These are phyloP conservation scores for Vaucheria bursata DNA, from an alignment of 352 stramenopile species.

Conservation along the genomic window DNA sequence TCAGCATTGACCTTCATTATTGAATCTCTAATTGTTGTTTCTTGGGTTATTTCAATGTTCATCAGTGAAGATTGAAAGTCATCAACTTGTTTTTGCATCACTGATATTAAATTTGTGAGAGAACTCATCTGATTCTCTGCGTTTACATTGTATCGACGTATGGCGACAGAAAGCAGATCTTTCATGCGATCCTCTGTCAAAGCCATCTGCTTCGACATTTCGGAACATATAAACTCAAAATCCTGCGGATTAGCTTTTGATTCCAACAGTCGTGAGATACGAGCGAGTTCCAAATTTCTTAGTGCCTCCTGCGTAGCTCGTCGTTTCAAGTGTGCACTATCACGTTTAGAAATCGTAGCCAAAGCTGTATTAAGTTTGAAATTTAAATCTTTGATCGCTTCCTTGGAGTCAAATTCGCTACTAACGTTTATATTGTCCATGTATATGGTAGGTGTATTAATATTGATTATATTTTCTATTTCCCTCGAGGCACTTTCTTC, in stretches of 20 bases:
- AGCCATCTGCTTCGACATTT: not conserved
- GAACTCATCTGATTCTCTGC: not conserved
- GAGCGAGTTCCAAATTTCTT: not conserved
- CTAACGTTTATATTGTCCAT: not conserved
- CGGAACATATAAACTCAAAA: not conserved
- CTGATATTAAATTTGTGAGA: not conserved
- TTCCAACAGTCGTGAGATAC: not conserved
- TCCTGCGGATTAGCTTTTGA: not conserved
- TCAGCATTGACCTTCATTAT: not conserved
- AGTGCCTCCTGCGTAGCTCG: not conserved
- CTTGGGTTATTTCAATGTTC: not conserved
- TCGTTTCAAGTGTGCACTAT: not conserved
- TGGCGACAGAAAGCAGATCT: not conserved
- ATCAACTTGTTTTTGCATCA: constrained; percentile 3
- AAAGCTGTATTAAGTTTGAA: not conserved
- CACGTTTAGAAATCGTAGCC: not conserved
- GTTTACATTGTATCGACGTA: not conserved
- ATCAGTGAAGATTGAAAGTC: not conserved
- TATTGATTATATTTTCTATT: not conserved
- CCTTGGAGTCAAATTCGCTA: not conserved
- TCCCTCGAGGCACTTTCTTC: not conserved
- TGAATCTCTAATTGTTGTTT: not conserved
- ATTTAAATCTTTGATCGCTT: not conserved
- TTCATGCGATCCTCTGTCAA: not conserved
- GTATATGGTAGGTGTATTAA: not conserved